Percentiles rank a stretch among this genome's conserved stretches.
Conservation (phyloP, 1,139 yeast species). For the Candida sp. region DNA sequence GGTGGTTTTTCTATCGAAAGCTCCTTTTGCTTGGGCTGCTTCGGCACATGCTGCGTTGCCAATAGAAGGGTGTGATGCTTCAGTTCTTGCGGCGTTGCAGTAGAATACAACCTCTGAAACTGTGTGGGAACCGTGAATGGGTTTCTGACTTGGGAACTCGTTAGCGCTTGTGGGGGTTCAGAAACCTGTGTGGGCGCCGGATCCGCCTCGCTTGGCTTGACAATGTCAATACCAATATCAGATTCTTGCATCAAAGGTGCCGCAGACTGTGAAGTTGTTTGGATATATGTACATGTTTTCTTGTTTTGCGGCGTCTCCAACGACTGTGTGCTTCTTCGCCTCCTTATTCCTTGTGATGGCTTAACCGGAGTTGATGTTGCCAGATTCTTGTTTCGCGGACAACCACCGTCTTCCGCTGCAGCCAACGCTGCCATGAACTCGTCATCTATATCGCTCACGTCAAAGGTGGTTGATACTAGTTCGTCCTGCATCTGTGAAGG, state of each 20-base stretch:
- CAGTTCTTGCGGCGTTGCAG: not conserved
- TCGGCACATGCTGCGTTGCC: not conserved
- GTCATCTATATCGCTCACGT: constrained; percentile 8
- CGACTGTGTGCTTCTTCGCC: not conserved
- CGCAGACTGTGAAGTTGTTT: constrained; percentile 5
- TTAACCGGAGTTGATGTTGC: constrained; percentile 1
- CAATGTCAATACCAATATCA: not conserved
- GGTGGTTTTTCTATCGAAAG: not conserved
- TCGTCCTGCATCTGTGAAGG: not conserved
- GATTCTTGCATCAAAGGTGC: not conserved
- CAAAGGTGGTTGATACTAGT: constrained; percentile 2
- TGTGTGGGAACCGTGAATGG: constrained; percentile 8
- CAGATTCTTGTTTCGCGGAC: not conserved
- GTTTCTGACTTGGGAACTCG: constrained; percentile 4
- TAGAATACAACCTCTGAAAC: constrained; percentile 4
- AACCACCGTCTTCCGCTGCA: not conserved
- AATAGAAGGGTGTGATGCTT: not conserved
- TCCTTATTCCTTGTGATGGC: not conserved
- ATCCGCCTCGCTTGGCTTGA: not conserved
- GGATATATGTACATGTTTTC: constrained; percentile 7
- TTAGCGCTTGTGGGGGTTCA: not conserved
- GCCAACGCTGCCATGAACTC: constrained; percentile 3
- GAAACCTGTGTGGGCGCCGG: not conserved
- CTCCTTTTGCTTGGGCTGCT: not conserved
- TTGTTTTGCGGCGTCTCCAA: not conserved